Evolutionary conservation across 1,284 basidiomycete species (phyloP), one percentile per base, ranked within the genome.

Genomic region (Rhodotorula glutinis): DNA sequence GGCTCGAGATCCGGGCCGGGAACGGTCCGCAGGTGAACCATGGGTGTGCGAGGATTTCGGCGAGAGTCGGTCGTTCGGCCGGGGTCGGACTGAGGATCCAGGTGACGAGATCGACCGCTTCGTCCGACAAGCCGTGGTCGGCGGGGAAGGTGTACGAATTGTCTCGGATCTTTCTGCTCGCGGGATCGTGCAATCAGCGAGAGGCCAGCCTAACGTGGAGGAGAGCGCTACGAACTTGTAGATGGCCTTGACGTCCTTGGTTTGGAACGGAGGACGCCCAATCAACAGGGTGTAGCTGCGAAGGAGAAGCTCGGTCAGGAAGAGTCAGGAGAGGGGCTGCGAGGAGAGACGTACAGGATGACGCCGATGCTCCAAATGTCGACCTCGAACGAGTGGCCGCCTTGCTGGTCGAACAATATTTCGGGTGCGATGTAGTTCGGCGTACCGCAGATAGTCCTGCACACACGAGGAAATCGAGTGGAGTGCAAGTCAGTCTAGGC

Each of bases 391-490:
- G 91, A 93, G 80, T 98, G 95, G 0, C 95, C 93, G 74, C 58
- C 49, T 33, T 88, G 91, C 53, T 90, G 91, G 78, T 97, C 93
- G 78, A 97, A 98, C 67, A 98, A 81, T 43, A 98, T 93, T 78
- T 98, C 95, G 0, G 95, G 96, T 0, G 96, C 96, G 73, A 98
- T 98, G 79, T 98, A 98, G 79, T 98, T 98, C 2, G 95, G 96
- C 2, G 95, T 98, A 10, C 95, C 96, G 75, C 95, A 98, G 57
- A 98, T 95, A 0, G 95, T 98, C 76, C 83, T 85, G 68, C 30
- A 57, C 4, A 8, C 21, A 33, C 41, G 27, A 49, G 47, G 41
- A n/a, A n/a, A n/a, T n/a, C n/a, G n/a, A n/a, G n/a, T n/a, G n/a
- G n/a, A n/a, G n/a, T n/a, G n/a, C n/a, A n/a, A n/a, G n/a, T n/a